These are phyloP conservation scores for Lathyrus aphaca DNA, from an alignment of 306 rosid species.

Conservation along the genomic window DNA sequence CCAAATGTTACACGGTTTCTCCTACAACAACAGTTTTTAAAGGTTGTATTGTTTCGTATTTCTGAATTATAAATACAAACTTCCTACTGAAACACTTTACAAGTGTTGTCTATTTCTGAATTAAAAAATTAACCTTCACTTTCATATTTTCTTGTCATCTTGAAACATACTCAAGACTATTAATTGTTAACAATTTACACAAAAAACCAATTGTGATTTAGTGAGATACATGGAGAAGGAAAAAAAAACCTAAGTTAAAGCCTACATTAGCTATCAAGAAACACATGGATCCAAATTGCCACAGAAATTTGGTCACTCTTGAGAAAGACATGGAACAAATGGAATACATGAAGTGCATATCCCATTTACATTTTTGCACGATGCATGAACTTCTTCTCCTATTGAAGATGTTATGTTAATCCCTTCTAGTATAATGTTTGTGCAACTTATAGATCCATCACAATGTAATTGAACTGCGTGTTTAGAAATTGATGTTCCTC, in stretches of 20 bases:
- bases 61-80: too few relatives aligned
- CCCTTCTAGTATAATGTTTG: constrained; percentile 34
- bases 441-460: constrained; percentile 21
- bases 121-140: too few relatives aligned
- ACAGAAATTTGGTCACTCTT: not conserved
- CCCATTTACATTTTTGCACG: constrained; percentile 23
- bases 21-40: too few relatives aligned
- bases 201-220: not conserved
- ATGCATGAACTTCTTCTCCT: constrained; percentile 13
- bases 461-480: constrained; percentile 40
- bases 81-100: too few relatives aligned
- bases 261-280: not conserved
- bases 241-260: not conserved
- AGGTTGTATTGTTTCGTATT: too few relatives aligned
- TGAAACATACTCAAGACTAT: too few relatives aligned
- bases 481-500: constrained; percentile 42
- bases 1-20: too few relatives aligned
- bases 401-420: constrained; percentile 24
- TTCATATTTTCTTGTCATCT: too few relatives aligned
- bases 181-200: too few relatives aligned
- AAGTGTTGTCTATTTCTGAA: too few relatives aligned
- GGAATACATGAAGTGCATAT: constrained; percentile 24
- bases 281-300: not conserved
- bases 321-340: constrained; percentile 28
- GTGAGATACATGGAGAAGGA: not conserved